These are phyloP conservation scores for Scutellaria galericulata DNA, from an alignment of 257 asterid genomes.

Conservation along the genomic window DNA sequence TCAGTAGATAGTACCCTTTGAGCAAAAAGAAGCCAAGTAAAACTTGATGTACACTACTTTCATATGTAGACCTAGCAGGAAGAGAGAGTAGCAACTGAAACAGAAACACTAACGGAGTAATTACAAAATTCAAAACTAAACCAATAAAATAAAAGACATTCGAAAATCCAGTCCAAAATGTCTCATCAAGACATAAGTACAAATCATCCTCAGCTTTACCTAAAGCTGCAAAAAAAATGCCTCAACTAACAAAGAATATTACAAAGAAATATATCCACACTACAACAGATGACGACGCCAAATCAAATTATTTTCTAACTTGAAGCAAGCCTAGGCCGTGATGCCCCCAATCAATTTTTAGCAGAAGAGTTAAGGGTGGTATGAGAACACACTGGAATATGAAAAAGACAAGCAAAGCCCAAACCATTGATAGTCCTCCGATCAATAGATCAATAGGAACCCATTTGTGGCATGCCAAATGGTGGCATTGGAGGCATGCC, in stretches of 20 bases:
- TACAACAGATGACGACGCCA: conserved; percentile 42
- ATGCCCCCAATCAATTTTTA: conserved; percentile 34
- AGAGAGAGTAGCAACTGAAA: conserved; percentile 4
- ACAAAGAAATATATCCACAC: conserved; percentile 73
- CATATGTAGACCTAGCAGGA: conserved; percentile 3
- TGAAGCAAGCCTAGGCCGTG: conserved; percentile 29
- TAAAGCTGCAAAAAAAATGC: conserved; percentile 77
- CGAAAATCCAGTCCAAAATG: conserved; percentile 28
- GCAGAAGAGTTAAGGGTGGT: background rate
- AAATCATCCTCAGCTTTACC: conserved; percentile 58
- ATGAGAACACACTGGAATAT: conserved; percentile 15
- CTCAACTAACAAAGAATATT: conserved; percentile 77
- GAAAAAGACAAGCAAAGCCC: background rate
- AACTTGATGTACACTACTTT: background rate
- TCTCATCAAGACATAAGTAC: conserved; percentile 35
- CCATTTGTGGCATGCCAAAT: conserved; percentile 98
- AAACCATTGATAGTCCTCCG: conserved; percentile 14
- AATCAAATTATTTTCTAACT: conserved; percentile 41
- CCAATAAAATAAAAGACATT: background rate
- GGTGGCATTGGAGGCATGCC: conserved; percentile 97
- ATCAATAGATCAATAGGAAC: conserved; percentile 61
- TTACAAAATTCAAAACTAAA: conserved; percentile 30
- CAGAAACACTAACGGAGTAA: background rate
- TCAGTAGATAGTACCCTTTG: background rate
- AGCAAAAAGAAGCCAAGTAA: background rate